These are phyloP conservation scores for Beauveria australis DNA, from an alignment of 2,329 filamentous ascomycete species.

Conservation along the genomic window DNA sequence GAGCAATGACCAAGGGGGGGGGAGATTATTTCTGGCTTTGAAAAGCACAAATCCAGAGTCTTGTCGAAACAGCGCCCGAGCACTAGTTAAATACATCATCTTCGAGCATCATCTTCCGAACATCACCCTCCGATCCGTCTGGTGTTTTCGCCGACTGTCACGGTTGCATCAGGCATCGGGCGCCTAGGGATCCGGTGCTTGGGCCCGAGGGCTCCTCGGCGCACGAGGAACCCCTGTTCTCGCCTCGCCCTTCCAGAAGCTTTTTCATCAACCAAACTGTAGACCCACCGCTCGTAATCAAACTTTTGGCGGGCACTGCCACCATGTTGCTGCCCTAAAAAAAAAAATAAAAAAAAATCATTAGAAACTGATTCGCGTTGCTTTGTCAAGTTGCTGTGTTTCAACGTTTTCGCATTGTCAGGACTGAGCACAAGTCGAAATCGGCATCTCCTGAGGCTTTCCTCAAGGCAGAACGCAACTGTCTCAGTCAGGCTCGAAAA, in stretches of 20 bases:
- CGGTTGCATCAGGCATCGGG: background rate
- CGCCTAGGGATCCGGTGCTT: background rate
- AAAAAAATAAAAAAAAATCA: no score
- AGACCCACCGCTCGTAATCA: background rate
- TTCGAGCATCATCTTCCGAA: background rate
- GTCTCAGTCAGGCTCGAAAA: background rate
- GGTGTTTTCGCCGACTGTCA: background rate
- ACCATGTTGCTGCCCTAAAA: background rate
- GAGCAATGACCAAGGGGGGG: no score
- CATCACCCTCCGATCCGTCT: background rate
- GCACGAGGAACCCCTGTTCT: background rate
- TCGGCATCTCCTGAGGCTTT: background rate
- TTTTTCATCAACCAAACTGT: no score
- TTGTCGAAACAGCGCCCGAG: no score
- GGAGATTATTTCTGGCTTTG: background rate
- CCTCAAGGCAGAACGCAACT: background rate
- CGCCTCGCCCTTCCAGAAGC: background rate
- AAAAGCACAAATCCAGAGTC: background rate
- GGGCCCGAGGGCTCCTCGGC: conserved; percentile 1
- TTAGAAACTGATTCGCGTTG: background rate
- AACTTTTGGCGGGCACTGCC: background rate
- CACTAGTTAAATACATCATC: background rate
- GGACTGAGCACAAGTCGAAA: background rate
- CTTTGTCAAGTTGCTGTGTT: background rate
- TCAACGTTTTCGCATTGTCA: background rate